phyloP scores from a whole-genome alignment of 768 basidiomycete species.

The Fistulinella prunicolor region DNA sequence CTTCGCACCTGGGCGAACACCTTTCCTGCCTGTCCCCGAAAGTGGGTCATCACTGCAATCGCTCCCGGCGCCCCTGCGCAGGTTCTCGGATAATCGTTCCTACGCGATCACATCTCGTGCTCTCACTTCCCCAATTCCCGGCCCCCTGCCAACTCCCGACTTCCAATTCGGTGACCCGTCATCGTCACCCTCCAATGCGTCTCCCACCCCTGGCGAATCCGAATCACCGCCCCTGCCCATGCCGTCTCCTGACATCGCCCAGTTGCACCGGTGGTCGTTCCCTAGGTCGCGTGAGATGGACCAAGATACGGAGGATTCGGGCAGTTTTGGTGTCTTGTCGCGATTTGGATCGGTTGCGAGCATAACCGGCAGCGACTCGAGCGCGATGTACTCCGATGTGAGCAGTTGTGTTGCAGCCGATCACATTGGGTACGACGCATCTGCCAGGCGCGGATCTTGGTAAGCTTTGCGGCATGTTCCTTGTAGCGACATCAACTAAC shows the following conservation, averaged over 20 bases:
- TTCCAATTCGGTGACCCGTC: constrained; percentile 64
- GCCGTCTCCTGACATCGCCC: constrained; percentile 45
- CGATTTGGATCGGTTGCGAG: constrained; percentile 63
- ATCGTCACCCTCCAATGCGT: constrained; percentile 42
- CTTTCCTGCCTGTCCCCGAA: constrained; percentile 34
- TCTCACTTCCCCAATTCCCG: constrained; percentile 45
- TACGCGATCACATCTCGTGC: constrained; percentile 49
- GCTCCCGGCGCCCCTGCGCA: constrained; percentile 15
- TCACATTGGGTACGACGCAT: constrained; percentile 31
- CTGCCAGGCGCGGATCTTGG: constrained; percentile 34
- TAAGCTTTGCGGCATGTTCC: constrained; percentile 14
- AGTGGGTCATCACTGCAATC: constrained; percentile 12
- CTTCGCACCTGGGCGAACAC: constrained; percentile 37
- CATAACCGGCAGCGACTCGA: constrained; percentile 58
- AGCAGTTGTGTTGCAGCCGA: constrained; percentile 34
- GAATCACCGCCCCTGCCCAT: constrained; percentile 23
- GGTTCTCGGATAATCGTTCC: constrained; percentile 44
- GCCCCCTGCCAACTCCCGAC: constrained; percentile 58
- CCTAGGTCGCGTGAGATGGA: constrained; percentile 40
- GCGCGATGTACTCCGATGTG: constrained; percentile 48
- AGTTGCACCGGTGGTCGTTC: constrained; percentile 42
- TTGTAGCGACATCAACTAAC: constrained; percentile 25
- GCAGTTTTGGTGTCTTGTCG: constrained; percentile 44
- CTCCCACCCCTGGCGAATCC: constrained; percentile 48
- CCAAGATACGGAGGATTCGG: constrained; percentile 52